phyloP scores from a whole-genome alignment of 768 basidiomycete genomes.

The Boletus speciosus region DNA sequence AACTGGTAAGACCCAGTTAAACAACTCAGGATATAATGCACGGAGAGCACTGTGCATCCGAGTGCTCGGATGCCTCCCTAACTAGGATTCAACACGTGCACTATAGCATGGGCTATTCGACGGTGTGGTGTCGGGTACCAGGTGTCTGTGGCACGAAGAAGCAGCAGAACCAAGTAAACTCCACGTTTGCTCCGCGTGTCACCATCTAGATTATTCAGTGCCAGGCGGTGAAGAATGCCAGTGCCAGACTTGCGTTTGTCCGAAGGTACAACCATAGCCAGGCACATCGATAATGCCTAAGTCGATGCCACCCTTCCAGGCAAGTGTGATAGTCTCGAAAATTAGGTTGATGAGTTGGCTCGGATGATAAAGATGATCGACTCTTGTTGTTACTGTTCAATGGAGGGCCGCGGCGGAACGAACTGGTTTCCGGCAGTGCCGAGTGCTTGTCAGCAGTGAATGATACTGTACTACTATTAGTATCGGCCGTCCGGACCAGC shows the following conservation, averaged over 20 bases:
- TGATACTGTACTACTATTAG: no score
- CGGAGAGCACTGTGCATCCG: background rate
- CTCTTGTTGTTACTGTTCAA: no score
- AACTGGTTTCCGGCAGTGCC: no score
- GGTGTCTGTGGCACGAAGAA: background rate
- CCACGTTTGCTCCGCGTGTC: no score
- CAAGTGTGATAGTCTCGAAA: background rate
- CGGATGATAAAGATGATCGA: no score
- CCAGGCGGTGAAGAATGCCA: background rate
- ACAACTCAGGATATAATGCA: slow-evolving; percentile 17
- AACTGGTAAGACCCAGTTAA: background rate
- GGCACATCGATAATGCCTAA: background rate
- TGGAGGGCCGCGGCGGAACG: no score
- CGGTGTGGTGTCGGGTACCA: background rate
- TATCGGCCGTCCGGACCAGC: no score
- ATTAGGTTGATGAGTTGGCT: background rate
- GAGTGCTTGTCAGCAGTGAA: no score
- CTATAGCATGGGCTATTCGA: slow-evolving; percentile 12
- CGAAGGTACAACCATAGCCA: background rate
- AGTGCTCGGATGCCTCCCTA: background rate
- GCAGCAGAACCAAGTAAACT: background rate
- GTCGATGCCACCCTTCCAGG: background rate
- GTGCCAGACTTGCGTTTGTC: background rate
- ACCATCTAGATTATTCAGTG: background rate
- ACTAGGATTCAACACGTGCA: background rate